Conservation (phyloP, 2,329 filamentous ascomycete genomes). For the Aspergillus pseudoglaucus region DNA sequence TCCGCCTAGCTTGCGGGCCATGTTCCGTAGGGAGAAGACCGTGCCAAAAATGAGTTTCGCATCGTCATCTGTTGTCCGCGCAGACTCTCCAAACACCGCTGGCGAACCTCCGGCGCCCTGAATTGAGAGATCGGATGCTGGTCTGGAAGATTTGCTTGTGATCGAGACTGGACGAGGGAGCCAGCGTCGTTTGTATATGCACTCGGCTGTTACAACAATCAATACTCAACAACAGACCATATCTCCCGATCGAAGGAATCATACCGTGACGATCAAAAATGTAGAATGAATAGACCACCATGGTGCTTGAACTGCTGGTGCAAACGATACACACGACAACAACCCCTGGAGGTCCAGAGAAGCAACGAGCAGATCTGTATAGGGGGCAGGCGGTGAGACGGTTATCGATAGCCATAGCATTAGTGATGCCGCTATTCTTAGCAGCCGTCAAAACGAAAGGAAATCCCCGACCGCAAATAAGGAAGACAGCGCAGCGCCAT, state of each 20-base stretch:
- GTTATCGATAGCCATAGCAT: not conserved
- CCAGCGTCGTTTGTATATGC: slow-evolving; percentile 92
- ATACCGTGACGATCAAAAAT: slow-evolving; percentile 98
- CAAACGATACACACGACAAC: not conserved
- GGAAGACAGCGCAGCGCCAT: not conserved
- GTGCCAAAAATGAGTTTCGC: slow-evolving; percentile 97
- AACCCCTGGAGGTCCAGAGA: not conserved
- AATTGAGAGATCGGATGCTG: slow-evolving; percentile 44
- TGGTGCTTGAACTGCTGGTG: slow-evolving; percentile 36
- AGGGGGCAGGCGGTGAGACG: not conserved
- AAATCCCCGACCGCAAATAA: not conserved
- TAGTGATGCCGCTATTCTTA: not conserved
- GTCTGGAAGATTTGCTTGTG: slow-evolving; percentile 42
- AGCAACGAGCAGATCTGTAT: not conserved
- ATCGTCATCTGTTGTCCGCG: slow-evolving; percentile 64
- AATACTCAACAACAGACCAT: slow-evolving; percentile 1
- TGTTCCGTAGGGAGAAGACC: slow-evolving; percentile 92
- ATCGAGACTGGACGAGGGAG: slow-evolving; percentile 48
- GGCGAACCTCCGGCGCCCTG: slow-evolving; percentile 36
- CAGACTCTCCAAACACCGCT: slow-evolving; percentile 31
- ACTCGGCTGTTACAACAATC: slow-evolving; percentile 62
- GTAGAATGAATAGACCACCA: slow-evolving; percentile 97
- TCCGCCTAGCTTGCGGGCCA: slow-evolving; percentile 91
- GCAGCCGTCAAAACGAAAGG: not conserved
- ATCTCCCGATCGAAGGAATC: not conserved